These are phyloP conservation scores for Penicillium maclennaniae DNA, from an alignment of 495 filamentous ascomycete genomes.

Conservation along the genomic window DNA sequence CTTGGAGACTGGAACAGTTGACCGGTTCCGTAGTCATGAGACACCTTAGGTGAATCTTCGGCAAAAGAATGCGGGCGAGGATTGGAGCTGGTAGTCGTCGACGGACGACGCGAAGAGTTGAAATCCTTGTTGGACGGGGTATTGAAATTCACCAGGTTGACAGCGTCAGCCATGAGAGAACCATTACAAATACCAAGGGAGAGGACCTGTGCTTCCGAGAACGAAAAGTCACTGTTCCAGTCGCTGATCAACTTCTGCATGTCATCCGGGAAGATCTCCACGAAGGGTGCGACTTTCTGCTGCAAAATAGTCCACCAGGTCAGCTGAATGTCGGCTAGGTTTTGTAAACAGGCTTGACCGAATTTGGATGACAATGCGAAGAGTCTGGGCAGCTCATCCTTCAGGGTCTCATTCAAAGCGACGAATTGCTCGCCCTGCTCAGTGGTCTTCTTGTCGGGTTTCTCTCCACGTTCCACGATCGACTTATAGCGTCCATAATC, in stretches of 20 bases:
- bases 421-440: slow-evolving; percentile 83
- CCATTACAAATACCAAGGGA: slow-evolving; percentile 58
- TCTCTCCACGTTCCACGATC: slow-evolving; percentile 72
- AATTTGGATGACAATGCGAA: slow-evolving; percentile 73
- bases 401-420: slow-evolving; percentile 86
- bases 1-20: slow-evolving; percentile 35
- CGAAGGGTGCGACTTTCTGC: slow-evolving; percentile 69
- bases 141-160: slow-evolving; percentile 50
- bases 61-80: slow-evolving; percentile 59
- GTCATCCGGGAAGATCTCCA: slow-evolving; percentile 65
- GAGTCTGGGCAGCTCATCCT: slow-evolving; percentile 86
- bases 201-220: slow-evolving; percentile 45
- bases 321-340: slow-evolving; percentile 76
- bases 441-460: slow-evolving; percentile 72
- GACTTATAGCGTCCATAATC: slow-evolving; percentile 84
- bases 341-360: slow-evolving; percentile 72
- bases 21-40: slow-evolving; percentile 47
- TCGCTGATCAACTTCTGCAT: slow-evolving; percentile 62
- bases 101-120: slow-evolving; percentile 42
- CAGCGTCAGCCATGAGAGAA: slow-evolving; percentile 48
- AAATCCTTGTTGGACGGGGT: slow-evolving; percentile 44
- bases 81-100: slow-evolving; percentile 41
- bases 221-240: slow-evolving; percentile 71
- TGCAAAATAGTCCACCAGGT: slow-evolving; percentile 78
- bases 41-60: slow-evolving; percentile 57